phyloP scores from a whole-genome alignment of 2,329 filamentous ascomycete species.

The Paramyrothecium roridum region DNA sequence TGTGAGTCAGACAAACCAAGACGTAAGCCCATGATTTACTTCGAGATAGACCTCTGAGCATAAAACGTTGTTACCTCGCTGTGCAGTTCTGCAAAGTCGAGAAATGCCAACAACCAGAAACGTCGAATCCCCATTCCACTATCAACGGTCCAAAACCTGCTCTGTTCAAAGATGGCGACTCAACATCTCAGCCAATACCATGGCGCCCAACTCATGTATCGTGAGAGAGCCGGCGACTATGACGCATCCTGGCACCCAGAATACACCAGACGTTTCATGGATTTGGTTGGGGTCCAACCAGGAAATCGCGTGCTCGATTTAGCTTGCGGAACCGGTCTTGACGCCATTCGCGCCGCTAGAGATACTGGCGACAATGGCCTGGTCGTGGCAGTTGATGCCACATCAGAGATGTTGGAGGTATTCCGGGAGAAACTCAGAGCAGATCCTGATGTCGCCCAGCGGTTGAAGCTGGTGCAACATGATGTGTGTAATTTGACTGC shows the following conservation, averaged over 20 bases:
- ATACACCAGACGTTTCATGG: constrained; percentile 26
- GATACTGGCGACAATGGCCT: constrained; percentile 18
- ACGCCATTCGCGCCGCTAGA: constrained; percentile 23
- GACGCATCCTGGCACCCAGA: constrained; percentile 29
- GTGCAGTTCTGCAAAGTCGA: too few relatives aligned
- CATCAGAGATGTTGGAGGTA: constrained; percentile 24
- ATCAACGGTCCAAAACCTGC: background rate
- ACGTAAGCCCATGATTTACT: too few relatives aligned
- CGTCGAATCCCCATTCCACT: background rate
- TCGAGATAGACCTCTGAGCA: too few relatives aligned
- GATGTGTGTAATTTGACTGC: constrained; percentile 21
- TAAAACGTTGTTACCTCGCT: too few relatives aligned
- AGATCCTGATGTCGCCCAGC: constrained; percentile 8
- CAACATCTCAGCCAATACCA: constrained; percentile 3
- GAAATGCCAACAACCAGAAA: too few relatives aligned
- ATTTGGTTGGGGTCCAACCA: constrained; percentile 14
- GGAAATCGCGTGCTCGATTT: constrained; percentile 25
- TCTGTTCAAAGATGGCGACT: background rate
- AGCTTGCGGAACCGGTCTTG: constrained; percentile 32
- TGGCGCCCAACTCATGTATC: constrained; percentile 25
- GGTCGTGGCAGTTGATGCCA: constrained; percentile 27
- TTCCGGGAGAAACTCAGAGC: constrained; percentile 17
- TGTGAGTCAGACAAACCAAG: too few relatives aligned
- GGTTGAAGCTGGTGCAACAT: constrained; percentile 20
- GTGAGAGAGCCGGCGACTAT: constrained; percentile 23